Conservation (phyloP, 176 grass and related monocot genomes). For the Aegilops speltoides region DNA sequence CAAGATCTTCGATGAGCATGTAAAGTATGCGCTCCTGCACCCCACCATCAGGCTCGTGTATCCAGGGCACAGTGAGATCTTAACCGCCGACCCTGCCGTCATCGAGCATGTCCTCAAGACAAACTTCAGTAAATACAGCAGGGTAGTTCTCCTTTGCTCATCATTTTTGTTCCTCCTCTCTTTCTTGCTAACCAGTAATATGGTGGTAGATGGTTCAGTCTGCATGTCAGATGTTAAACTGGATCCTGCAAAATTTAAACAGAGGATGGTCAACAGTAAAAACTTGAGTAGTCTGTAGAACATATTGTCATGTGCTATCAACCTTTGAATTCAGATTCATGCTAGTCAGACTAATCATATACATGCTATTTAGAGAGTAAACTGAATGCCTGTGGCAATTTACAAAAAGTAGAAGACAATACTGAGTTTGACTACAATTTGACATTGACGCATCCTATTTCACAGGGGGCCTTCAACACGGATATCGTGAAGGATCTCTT, state of each 20-base stretch:
- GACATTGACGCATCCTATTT: background rate
- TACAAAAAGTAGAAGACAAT: background rate
- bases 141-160: constrained; percentile 22
- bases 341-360: no score
- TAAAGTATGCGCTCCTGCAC: constrained; percentile 12
- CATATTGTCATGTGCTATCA: background rate
- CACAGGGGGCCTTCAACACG: constrained; percentile 15
- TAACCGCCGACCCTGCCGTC: constrained; percentile 36
- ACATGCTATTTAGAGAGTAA: background rate
- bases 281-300: background rate
- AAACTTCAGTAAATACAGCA: constrained; percentile 64
- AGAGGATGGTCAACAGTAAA: background rate
- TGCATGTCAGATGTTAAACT: background rate
- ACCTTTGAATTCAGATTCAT: no score
- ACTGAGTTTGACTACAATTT: background rate
- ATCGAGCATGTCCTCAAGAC: constrained; percentile 54
- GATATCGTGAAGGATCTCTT: constrained; percentile 52
- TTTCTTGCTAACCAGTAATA: background rate
- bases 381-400: background rate
- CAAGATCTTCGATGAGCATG: constrained; percentile 42
- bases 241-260: background rate
- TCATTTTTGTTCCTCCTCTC: background rate
- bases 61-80: constrained; percentile 30
- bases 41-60: constrained; percentile 41
- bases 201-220: background rate